Evolutionary conservation across 2,329 filamentous ascomycete genomes (phyloP).

Genomic region (Aspergillus uvarum): DNA sequence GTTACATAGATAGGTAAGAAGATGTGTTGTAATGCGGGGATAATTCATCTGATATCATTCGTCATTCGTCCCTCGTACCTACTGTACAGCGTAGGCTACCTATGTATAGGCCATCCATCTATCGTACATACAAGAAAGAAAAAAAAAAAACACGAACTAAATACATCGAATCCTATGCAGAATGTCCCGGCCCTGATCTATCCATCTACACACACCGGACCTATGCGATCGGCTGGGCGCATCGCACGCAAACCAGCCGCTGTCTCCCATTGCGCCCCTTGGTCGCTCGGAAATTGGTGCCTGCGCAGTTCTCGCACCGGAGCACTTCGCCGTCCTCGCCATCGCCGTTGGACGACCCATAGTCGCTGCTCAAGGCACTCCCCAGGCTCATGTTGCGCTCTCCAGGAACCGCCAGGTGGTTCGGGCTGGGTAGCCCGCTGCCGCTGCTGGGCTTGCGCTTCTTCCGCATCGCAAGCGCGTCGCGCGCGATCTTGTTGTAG

Average conservation of each 20-base stretch:
- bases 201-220: background rate
- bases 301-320: slow-evolving; percentile 60
- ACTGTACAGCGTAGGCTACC: background rate
- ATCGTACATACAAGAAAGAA: background rate
- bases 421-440: slow-evolving; percentile 20
- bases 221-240: slow-evolving; percentile 30
- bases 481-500: slow-evolving; percentile 50
- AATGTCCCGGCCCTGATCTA: background rate
- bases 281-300: slow-evolving; percentile 62
- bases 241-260: slow-evolving; percentile 62
- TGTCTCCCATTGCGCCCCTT: slow-evolving; percentile 54
- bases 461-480: slow-evolving; percentile 34
- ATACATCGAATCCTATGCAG: background rate
- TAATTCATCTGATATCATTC: background rate
- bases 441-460: slow-evolving; percentile 21
- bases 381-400: slow-evolving; percentile 46
- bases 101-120: background rate
- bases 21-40: too few relatives aligned
- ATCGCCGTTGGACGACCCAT: slow-evolving; percentile 42
- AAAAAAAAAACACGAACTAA: background rate
- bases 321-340: slow-evolving; percentile 51
- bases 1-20: too few relatives aligned
- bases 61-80: slow-evolving; percentile 6
- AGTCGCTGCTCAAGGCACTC: slow-evolving; percentile 61
- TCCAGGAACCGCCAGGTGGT: slow-evolving; percentile 18